Evolutionary conservation across 2,329 filamentous ascomycete species (phyloP).

Genomic region (Colletotrichum gloeosporioides): DNA sequence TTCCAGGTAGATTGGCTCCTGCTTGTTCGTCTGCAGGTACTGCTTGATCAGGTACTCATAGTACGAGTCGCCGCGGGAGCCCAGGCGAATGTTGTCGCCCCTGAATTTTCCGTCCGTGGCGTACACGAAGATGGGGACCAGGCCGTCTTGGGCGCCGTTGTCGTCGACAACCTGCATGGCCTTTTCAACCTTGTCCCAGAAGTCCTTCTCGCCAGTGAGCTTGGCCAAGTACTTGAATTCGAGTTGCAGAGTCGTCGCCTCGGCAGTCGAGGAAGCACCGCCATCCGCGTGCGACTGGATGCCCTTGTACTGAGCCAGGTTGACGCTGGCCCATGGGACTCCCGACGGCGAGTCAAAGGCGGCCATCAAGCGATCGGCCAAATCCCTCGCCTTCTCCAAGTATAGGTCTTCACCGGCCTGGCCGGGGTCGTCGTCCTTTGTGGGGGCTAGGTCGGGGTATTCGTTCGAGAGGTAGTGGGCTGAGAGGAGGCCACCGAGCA

Average conservation of each 20-base stretch:
- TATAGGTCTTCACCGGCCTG: conserved; percentile 87
- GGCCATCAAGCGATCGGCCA: conserved; percentile 84
- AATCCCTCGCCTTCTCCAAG: conserved; percentile 91
- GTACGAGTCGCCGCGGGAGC: conserved; percentile 95
- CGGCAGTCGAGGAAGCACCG: conserved; percentile 91
- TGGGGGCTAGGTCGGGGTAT: conserved; percentile 79
- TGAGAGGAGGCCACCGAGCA: conserved; percentile 91
- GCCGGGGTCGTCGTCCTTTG: conserved; percentile 74
- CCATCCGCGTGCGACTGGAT: conserved; percentile 83
- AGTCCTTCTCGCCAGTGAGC: conserved; percentile 88
- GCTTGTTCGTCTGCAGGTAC: conserved; percentile 88
- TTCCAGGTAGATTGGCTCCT: conserved; percentile 85
- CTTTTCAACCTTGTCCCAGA: conserved; percentile 91
- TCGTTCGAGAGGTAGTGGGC: conserved; percentile 93
- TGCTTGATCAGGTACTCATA: conserved; percentile 99
- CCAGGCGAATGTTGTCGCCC: conserved; percentile 86
- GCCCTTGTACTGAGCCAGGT: conserved; percentile 78
- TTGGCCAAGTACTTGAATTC: conserved; percentile 98
- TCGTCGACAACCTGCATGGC: conserved; percentile 91
- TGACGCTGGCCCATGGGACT: conserved; percentile 89
- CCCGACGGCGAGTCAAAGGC: conserved; percentile 90
- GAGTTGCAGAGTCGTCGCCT: conserved; percentile 89
- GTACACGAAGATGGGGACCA: conserved; percentile 91
- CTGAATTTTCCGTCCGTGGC: conserved; percentile 80
- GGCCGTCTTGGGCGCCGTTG: conserved; percentile 78